Base-by-base conservation (phyloP, 768 basidiomycete genomes). In the Suillus subluteus region DNA sequence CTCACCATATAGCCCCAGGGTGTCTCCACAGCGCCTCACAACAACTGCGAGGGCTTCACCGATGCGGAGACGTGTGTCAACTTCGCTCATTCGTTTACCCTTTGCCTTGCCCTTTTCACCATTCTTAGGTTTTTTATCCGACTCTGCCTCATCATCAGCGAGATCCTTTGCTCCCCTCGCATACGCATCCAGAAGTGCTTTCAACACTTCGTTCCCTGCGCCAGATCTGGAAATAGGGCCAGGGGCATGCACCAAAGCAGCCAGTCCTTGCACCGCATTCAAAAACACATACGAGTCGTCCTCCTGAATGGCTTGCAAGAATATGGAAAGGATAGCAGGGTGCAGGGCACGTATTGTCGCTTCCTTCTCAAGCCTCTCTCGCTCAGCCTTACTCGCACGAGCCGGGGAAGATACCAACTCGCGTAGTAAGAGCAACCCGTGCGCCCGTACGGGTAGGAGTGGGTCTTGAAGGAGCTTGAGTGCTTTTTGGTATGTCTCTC, bases 251-350 rank as follows among this genome's bases (percentile, higher is more conserved):
- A 91, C 95, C 86, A 98, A 89, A 5, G 86, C 88, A n/a, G 90
- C 86, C 1, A 99, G 83, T 0, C 96, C 96, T 72, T 96, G 94
- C 16, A 97, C 91, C 1, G 92, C 95, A 73, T 95, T 95, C 62
- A 98, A 81, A 73, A 95, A 98, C 64, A 98, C 88, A 76, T 95
- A 98, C n/a, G 94, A 95, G 73, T 99, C 97, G 46, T 96, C 92
- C 67, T 98, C 95, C 73, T 94, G 91, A 6, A 96, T 78, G 0
- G 89, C 86, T 73, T 93, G 88, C 68, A 96, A 76, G 75, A 98
- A 97, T 64, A 98, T 91, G 37, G 92, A 91, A 56, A 96, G 79
- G 69, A 98, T 93, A 0, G 90, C 91, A 7, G 95, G 95, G 18
- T 89, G 78, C 32, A 98, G 81, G 0, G 91, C 90, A 4, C 82